Conservation (phyloP, 129 eudicot genomes). For the Rutidosis leptorrhynchoides region DNA sequence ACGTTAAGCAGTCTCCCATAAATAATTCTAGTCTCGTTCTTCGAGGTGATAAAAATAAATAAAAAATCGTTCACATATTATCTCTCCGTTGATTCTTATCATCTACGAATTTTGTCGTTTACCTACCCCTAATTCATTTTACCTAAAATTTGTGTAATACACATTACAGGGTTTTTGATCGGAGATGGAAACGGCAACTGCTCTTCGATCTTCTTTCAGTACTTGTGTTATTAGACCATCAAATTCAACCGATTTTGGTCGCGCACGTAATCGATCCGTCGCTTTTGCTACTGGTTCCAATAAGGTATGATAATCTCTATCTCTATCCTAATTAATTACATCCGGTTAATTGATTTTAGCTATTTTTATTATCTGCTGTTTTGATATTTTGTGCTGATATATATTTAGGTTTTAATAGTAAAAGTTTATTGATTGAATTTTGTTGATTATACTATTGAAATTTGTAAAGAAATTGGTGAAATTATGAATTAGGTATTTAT, state of each 20-base stretch:
- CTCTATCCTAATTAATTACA: not conserved
- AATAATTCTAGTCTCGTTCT: not conserved
- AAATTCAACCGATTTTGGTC: constrained; percentile 17
- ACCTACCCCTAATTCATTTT: not conserved
- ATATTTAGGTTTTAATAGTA: not conserved
- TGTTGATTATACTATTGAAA: not conserved
- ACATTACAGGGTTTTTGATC: constrained; percentile 20
- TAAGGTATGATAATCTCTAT: constrained; percentile 33
- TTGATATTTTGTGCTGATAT: not conserved
- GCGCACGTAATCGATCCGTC: constrained; percentile 31
- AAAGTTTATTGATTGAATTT: not conserved
- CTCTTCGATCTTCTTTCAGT: constrained; percentile 53
- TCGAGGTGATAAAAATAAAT: not conserved
- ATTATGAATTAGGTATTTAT: not conserved
- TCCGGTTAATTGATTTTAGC: not conserved
- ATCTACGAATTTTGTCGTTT: not conserved
- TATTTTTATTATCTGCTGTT: not conserved
- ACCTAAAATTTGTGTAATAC: not conserved
- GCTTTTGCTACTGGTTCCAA: constrained; percentile 27
- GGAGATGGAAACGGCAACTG: constrained; percentile 62
- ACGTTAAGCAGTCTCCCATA: not conserved
- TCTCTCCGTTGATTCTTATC: not conserved
- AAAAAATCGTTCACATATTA: not conserved
- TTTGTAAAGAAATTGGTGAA: not conserved
- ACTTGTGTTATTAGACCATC: constrained; percentile 28